Percentiles rank a stretch among this genome's conserved stretches.
Conservation (phyloP, 2,329 filamentous ascomycete genomes). For the Colletotrichum falcatum region DNA sequence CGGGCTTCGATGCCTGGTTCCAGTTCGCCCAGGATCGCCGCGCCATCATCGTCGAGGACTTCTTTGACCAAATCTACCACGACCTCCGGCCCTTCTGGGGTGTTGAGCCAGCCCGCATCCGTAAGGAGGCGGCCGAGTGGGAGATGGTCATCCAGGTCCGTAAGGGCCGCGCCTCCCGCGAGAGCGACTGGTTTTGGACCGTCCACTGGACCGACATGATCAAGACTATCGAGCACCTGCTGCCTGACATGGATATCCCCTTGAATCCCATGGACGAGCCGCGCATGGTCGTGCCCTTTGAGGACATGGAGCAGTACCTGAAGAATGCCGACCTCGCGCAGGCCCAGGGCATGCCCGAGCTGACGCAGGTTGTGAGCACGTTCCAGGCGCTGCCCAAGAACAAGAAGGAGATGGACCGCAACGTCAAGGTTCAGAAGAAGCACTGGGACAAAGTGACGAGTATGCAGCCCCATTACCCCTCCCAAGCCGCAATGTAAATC, state of each 20-base stretch:
- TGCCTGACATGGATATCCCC: conserved; percentile 76
- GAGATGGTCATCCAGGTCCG: conserved; percentile 73
- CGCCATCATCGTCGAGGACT: conserved; percentile 59
- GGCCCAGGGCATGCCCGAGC: conserved; percentile 57
- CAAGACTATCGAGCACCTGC: conserved; percentile 62
- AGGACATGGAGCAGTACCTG: conserved; percentile 68
- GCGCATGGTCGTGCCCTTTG: conserved; percentile 71
- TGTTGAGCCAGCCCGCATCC: conserved; percentile 59
- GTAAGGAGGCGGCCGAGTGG: conserved; percentile 64
- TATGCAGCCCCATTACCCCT: conserved; percentile 47
- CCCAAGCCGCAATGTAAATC: background rate
- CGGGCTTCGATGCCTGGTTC: conserved; percentile 62
- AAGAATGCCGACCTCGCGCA: conserved; percentile 58
- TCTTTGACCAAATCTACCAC: conserved; percentile 66
- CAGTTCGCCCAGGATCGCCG: conserved; percentile 56
- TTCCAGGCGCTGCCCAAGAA: conserved; percentile 58
- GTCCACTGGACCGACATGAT: conserved; percentile 67
- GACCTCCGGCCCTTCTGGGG: conserved; percentile 68
- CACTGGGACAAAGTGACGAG: conserved; percentile 63
- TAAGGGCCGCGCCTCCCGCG: conserved; percentile 62
- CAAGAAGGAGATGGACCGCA: conserved; percentile 50
- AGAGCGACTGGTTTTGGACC: conserved; percentile 69
- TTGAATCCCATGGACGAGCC: conserved; percentile 78
- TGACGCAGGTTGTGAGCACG: conserved; percentile 57
- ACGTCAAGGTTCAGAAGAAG: conserved; percentile 53